Percentiles rank a stretch among this genome's conserved stretches.
These are phyloP conservation scores for Coriolopsis trogii DNA, from an alignment of 1,284 basidiomycete genomes.

Conservation along the genomic window DNA sequence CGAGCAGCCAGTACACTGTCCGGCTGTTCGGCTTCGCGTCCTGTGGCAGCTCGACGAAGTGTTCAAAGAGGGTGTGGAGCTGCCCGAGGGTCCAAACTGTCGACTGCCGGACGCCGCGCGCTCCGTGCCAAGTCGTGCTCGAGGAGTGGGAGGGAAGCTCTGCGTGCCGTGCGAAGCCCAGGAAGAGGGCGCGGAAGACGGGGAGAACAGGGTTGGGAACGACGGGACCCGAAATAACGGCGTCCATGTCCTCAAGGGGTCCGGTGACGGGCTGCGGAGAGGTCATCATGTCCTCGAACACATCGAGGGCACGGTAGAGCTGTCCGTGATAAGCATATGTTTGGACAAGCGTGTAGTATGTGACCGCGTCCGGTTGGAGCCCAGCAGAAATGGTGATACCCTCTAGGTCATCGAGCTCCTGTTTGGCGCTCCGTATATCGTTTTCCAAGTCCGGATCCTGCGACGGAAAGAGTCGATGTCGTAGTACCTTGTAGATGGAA, in stretches of 20 bases:
- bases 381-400: slow-evolving; percentile 46
- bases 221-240: slow-evolving; percentile 1
- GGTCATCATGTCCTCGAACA: slow-evolving; percentile 75
- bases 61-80: slow-evolving; percentile 56
- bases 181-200: slow-evolving; percentile 73
- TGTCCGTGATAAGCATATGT: slow-evolving; percentile 71
- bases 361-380: slow-evolving; percentile 61
- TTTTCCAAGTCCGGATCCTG: slow-evolving; percentile 28
- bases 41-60: slow-evolving; percentile 56
- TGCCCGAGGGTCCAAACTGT: slow-evolving; percentile 56
- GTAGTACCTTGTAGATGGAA: slow-evolving; percentile 65
- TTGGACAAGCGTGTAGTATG: slow-evolving; percentile 74
- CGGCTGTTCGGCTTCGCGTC: slow-evolving; percentile 45
- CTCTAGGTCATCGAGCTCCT: slow-evolving; percentile 42
- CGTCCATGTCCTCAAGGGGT: slow-evolving; percentile 1
- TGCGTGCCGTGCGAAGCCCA: slow-evolving; percentile 72
- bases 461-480: slow-evolving; percentile 47
- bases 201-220: slow-evolving; percentile 30
- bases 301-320: slow-evolving; percentile 55
- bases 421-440: slow-evolving; percentile 38
- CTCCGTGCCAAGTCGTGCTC: neutral
- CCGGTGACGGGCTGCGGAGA: slow-evolving; percentile 38
- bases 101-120: neutral
- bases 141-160: neutral
- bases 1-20: slow-evolving; percentile 65